Percentiles rank a stretch among this genome's conserved stretches.
These are phyloP conservation scores for Pharnaceum exiguum DNA, from an alignment of 148 eudicot genomes.

Conservation along the genomic window DNA sequence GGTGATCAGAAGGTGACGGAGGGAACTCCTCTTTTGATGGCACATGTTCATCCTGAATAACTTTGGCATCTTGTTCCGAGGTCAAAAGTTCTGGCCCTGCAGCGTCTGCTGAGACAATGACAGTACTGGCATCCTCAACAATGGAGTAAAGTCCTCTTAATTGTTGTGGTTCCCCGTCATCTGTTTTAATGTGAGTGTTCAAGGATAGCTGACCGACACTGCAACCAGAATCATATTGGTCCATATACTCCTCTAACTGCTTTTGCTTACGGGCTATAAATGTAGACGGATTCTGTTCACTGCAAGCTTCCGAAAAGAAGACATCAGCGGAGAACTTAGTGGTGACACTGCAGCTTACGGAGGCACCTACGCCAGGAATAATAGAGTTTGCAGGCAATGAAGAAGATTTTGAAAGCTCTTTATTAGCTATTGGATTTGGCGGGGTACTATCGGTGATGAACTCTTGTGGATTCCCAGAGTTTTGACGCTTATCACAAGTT, in stretches of 20 bases:
- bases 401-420: slow-evolving; percentile 23
- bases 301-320: slow-evolving; percentile 18
- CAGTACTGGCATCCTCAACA: slow-evolving; percentile 17
- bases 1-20: slow-evolving; percentile 76
- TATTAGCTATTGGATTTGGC: slow-evolving; percentile 21
- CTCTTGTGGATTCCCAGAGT: slow-evolving; percentile 31
- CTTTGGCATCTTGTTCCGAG: slow-evolving; percentile 36
- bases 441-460: slow-evolving; percentile 27
- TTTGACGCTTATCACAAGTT: slow-evolving; percentile 37
- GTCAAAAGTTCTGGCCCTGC: slow-evolving; percentile 23
- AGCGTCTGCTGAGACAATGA: slow-evolving; percentile 12
- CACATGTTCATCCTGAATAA: slow-evolving; percentile 28
- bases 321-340: slow-evolving; percentile 14
- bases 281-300: slow-evolving; percentile 19
- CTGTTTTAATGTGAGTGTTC: slow-evolving; percentile 12
- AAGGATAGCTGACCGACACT: slow-evolving; percentile 12
- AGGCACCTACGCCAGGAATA: slow-evolving; percentile 6
- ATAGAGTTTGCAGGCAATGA: slow-evolving; percentile 23
- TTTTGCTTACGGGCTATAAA: slow-evolving; percentile 22
- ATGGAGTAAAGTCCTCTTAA: slow-evolving; percentile 6
- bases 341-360: slow-evolving; percentile 13
- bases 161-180: slow-evolving; percentile 17
- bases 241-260: slow-evolving; percentile 12
- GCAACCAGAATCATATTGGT: slow-evolving; percentile 24
- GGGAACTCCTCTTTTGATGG: slow-evolving; percentile 72